phyloP scores from a whole-genome alignment of 345 rosid genomes.

The Rhodamnia rubescens region DNA sequence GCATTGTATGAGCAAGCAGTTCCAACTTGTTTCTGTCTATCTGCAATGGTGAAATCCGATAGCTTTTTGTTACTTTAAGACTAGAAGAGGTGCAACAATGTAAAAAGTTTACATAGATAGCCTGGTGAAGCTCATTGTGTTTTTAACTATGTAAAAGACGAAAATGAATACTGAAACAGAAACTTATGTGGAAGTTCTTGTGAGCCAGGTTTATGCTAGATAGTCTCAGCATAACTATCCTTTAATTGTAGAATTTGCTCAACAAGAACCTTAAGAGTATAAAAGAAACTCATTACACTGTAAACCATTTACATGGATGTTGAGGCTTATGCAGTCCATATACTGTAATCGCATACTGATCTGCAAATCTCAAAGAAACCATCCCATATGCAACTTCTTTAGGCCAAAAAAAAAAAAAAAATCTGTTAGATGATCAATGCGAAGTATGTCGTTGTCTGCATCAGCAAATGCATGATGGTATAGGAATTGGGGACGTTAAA shows the following conservation, averaged over 20 bases:
- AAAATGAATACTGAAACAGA: background rate
- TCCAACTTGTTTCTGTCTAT: slow-evolving; percentile 16
- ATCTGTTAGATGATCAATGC: background rate
- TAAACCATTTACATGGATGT: background rate
- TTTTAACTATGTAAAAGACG: background rate
- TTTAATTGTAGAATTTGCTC: background rate
- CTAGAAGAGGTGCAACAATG: background rate
- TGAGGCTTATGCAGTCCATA: background rate
- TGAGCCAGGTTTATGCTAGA: background rate
- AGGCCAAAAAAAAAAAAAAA: background rate
- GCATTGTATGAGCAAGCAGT: slow-evolving; percentile 60
- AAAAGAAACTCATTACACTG: background rate
- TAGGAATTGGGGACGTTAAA: no score
- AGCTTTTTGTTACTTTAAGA: background rate
- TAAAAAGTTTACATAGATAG: background rate
- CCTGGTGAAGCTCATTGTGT: background rate
- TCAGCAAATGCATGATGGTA: no score
- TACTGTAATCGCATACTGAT: background rate
- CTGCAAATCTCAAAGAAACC: background rate
- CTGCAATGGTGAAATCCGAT: background rate
- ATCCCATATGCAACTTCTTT: background rate
- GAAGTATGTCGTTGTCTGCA: background rate
- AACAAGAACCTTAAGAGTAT: no score
- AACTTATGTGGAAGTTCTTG: background rate
- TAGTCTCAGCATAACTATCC: background rate